Conservation (phyloP, 352 stramenopile genomes). For the Phytophthora rubi region DNA sequence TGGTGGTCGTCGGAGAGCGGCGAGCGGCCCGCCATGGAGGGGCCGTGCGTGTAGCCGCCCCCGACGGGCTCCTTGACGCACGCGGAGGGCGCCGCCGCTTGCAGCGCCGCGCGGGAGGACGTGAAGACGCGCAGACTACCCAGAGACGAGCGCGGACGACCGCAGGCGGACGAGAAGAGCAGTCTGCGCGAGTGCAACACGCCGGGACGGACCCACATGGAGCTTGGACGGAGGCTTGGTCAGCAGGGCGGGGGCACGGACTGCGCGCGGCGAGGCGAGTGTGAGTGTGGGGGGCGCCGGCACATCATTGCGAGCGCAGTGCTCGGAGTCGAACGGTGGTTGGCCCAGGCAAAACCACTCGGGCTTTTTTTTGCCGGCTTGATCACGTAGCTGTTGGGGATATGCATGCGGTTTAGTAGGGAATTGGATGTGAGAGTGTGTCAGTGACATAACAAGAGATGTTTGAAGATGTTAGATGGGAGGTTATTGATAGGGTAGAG, state of each 20-base stretch:
- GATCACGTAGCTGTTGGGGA: conserved; percentile 1
- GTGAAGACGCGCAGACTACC: conserved; percentile 41
- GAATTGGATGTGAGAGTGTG: not conserved
- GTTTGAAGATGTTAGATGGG: too few species aligned
- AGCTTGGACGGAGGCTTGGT: conserved; percentile 7
- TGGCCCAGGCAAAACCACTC: conserved; percentile 30
- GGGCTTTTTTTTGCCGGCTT: conserved; percentile 14
- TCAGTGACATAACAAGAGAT: too few species aligned
- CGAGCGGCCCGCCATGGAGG: conserved; percentile 1
- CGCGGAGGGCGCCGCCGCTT: conserved; percentile 18
- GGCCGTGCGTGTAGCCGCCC: conserved; percentile 5
- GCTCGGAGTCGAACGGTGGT: conserved; percentile 3
- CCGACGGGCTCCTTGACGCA: conserved; percentile 25
- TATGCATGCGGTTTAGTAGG: not conserved
- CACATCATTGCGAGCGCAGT: conserved; percentile 21
- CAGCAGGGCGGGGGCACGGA: conserved; percentile 5
- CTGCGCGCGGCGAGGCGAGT: conserved; percentile 20
- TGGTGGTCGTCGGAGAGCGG: conserved; percentile 23
- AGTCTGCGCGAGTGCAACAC: conserved; percentile 24
- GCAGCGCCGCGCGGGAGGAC: conserved; percentile 25
- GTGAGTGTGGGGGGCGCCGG: conserved; percentile 17
- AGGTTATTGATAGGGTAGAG: not conserved
- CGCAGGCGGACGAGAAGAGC: conserved; percentile 33
- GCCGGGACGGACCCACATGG: conserved; percentile 34
- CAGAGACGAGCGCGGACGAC: conserved; percentile 28